A percentile compares a stretch with the other conserved stretches of the same genome.
phyloP scores from a whole-genome alignment of 805 yeast species.

The Teunomyces stri region DNA sequence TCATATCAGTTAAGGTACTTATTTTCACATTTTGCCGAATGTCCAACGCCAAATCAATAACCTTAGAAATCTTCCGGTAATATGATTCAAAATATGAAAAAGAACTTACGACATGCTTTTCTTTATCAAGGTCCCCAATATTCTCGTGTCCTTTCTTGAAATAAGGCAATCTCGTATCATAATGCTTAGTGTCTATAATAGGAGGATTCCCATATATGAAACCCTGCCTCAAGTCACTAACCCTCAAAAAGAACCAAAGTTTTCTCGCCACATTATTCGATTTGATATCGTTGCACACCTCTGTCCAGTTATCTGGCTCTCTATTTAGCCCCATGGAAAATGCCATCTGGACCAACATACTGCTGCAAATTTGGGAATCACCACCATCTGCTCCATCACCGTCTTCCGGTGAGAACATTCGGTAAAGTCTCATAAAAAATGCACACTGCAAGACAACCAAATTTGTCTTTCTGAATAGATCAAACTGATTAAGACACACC shows the following conservation, averaged over 20 bases:
- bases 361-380: slow-evolving; percentile 46
- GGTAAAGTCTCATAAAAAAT: slow-evolving; percentile 53
- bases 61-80: slow-evolving; percentile 23
- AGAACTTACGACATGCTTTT: slow-evolving; percentile 31
- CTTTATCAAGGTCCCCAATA: slow-evolving; percentile 32
- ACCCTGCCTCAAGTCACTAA: slow-evolving; percentile 29
- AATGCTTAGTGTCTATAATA: slow-evolving; percentile 24
- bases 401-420: slow-evolving; percentile 57
- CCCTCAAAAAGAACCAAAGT: slow-evolving; percentile 46
- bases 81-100: slow-evolving; percentile 28
- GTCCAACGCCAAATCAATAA: slow-evolving; percentile 22
- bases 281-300: slow-evolving; percentile 25
- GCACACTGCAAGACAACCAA: slow-evolving; percentile 59
- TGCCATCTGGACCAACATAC: slow-evolving; percentile 41
- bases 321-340: slow-evolving; percentile 47
- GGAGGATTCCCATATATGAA: slow-evolving; percentile 35
- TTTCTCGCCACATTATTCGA: slow-evolving; percentile 50
- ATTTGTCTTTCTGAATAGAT: slow-evolving; percentile 43
- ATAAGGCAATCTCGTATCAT: slow-evolving; percentile 30
- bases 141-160: slow-evolving; percentile 36
- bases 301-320: slow-evolving; percentile 43
- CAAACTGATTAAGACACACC: slow-evolving; percentile 35
- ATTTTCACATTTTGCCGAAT: slow-evolving; percentile 18
- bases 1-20: slow-evolving; percentile 14
- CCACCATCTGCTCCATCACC: slow-evolving; percentile 61